Evolutionary conservation across 352 stramenopile species (phyloP).

Genomic region (Pythium sp.): DNA sequence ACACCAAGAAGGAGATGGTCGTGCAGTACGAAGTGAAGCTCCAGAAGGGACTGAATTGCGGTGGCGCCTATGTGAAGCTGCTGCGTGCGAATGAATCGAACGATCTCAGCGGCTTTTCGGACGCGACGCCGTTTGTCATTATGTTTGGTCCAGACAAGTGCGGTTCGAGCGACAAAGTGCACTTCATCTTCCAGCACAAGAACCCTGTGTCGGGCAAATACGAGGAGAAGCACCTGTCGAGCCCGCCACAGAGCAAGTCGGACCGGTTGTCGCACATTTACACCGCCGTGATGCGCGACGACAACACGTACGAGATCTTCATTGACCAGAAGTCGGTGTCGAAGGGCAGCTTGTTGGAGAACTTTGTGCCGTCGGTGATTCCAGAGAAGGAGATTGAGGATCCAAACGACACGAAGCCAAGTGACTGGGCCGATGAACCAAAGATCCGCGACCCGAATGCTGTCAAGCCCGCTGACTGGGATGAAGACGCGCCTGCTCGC

Average conservation of each 20-base stretch:
- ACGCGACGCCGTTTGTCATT: constrained; percentile 90
- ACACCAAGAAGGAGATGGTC: constrained; percentile 79
- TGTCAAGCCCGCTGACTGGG: constrained; percentile 91
- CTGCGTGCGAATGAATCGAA: constrained; percentile 54
- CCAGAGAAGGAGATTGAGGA: constrained; percentile 92
- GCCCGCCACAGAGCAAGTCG: constrained; percentile 72
- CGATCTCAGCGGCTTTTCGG: constrained; percentile 68
- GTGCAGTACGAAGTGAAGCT: constrained; percentile 96
- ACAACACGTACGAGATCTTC: constrained; percentile 91
- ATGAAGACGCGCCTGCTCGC: constrained; percentile 85
- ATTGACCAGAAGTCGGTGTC: constrained; percentile 86
- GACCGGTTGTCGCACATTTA: constrained; percentile 91
- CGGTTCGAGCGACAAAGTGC: constrained; percentile 91
- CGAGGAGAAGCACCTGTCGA: constrained; percentile 93
- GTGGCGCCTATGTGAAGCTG: constrained; percentile 94
- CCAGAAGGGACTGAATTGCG: constrained; percentile 88
- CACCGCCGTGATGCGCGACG: constrained; percentile 88
- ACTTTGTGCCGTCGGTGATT: constrained; percentile 84
- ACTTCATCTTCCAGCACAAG: constrained; percentile 95
- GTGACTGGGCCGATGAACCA: constrained; percentile 90
- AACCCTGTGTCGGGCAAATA: constrained; percentile 90
- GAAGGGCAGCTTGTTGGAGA: constrained; percentile 77
- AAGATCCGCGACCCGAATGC: constrained; percentile 88
- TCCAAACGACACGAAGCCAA: constrained; percentile 87
- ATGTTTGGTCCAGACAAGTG: constrained; percentile 97